Evolutionary conservation across 208 protist genomes (phyloP).

Genomic region (Tetramitus jugosus): DNA sequence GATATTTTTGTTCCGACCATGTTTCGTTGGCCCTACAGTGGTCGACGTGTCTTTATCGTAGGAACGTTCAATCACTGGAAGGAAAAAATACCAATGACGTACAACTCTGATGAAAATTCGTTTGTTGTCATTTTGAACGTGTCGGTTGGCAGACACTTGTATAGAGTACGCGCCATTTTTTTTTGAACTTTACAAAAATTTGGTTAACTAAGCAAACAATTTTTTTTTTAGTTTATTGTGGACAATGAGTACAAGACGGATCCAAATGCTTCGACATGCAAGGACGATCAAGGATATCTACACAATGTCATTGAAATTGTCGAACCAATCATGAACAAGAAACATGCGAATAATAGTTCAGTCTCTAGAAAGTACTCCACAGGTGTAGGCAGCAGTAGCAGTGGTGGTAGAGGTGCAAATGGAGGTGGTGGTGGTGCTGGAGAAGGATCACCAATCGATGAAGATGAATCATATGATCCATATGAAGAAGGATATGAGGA

Average conservation of each 20-base stretch:
- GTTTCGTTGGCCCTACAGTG: conserved; percentile 6
- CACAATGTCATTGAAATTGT: background rate
- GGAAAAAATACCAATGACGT: conserved; percentile 14
- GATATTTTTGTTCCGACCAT: background rate
- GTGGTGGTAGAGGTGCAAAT: background rate
- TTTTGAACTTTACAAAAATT: background rate
- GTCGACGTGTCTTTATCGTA: conserved; percentile 2
- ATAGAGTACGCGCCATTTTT: background rate
- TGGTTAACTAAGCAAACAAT: background rate
- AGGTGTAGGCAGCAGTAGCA: too few relatives aligned
- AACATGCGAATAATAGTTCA: too few relatives aligned
- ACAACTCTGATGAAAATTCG: background rate
- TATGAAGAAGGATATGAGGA: too few relatives aligned
- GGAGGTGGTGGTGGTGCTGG: background rate
- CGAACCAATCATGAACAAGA: too few relatives aligned
- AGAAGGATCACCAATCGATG: background rate
- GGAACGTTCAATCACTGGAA: conserved; percentile 9
- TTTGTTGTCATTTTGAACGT: conserved; percentile 24
- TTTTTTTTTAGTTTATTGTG: conserved; percentile 1
- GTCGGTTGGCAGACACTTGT: background rate
- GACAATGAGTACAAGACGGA: conserved; percentile 12
- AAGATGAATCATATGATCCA: too few relatives aligned
- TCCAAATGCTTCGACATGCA: background rate
- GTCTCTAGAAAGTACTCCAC: too few relatives aligned
- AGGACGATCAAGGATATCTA: background rate